Evolutionary conservation across 2,329 filamentous ascomycete species (phyloP).

Genomic region (Chaetomiaceae sp.): DNA sequence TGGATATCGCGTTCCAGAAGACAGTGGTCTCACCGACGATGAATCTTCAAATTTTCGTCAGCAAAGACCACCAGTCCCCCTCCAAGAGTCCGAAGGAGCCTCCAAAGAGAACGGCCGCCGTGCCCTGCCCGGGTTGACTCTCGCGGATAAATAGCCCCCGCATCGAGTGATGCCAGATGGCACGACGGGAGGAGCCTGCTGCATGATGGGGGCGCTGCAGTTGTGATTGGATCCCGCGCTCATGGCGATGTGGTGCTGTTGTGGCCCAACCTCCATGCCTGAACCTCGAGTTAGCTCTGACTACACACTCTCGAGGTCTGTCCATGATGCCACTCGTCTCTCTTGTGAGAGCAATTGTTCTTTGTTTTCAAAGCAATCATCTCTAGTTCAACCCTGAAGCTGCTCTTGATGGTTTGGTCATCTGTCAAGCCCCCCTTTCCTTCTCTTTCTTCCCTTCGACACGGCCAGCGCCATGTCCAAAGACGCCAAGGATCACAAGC

Average conservation of each 20-base stretch:
- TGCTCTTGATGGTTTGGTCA: constrained; percentile 16
- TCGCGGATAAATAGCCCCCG: constrained; percentile 21
- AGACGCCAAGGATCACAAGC: constrained; percentile 20
- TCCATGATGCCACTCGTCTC: constrained; percentile 1
- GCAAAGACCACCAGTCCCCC: too few species aligned
- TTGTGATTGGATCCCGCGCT: constrained; percentile 26
- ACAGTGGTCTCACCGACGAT: too few species aligned
- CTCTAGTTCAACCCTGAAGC: constrained; percentile 1
- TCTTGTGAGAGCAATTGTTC: constrained; percentile 15
- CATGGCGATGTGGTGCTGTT: constrained; percentile 22
- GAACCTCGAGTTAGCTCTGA: constrained; percentile 16
- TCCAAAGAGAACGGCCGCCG: too few species aligned
- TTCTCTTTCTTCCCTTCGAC: constrained; percentile 9
- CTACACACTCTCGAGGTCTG: constrained; percentile 12
- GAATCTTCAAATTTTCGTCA: too few species aligned
- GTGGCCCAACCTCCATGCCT: constrained; percentile 28
- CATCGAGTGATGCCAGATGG: constrained; percentile 29
- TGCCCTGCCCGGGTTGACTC: constrained; percentile 6
- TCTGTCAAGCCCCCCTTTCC: constrained; percentile 11
- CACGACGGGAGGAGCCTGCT: constrained; percentile 21
- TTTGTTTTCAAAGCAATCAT: constrained; percentile 11
- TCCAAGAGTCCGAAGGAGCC: too few species aligned
- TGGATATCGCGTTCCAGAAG: too few species aligned
- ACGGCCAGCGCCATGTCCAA: constrained; percentile 21
- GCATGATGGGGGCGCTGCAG: constrained; percentile 23